Evolutionary conservation across 2,329 filamentous ascomycete species (phyloP).

Genomic region (Didymella exigua): DNA sequence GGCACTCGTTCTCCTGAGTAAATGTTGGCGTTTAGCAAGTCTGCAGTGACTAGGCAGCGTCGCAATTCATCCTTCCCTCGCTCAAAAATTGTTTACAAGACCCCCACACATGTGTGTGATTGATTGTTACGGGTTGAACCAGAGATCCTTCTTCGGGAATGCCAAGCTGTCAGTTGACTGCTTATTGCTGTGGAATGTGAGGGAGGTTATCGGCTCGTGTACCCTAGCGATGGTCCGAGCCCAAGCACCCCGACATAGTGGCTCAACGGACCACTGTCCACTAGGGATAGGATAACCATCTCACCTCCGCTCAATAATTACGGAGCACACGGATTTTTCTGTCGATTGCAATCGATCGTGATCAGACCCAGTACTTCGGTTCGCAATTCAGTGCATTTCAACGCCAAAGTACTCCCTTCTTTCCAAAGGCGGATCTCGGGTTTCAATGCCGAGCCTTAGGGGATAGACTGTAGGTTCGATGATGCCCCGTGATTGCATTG

Average conservation of each 20-base stretch:
- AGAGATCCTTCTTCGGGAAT: neutral
- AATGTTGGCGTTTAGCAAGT: neutral
- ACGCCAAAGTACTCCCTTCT: neutral
- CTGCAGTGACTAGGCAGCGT: no score
- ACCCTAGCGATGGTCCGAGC: neutral
- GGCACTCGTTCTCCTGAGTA: constrained; percentile 5
- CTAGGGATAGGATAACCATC: neutral
- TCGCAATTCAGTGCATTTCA: neutral
- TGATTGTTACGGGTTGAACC: neutral
- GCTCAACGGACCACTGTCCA: neutral
- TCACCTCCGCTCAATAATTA: neutral
- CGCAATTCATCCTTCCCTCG: neutral
- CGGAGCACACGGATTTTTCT: neutral
- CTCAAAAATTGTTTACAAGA: neutral
- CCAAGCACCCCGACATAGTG: neutral
- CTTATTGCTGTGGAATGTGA: neutral
- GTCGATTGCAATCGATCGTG: neutral
- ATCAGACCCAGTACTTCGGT: neutral
- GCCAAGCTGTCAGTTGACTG: neutral
- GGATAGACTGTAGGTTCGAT: neutral
- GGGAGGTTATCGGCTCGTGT: neutral
- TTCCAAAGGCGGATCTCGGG: neutral
- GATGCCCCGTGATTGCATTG: neutral
- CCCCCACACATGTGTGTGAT: neutral
- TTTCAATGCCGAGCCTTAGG: neutral